Base-by-base conservation (phyloP, 2,329 filamentous ascomycete species). In the Colletotrichum sp. region DNA sequence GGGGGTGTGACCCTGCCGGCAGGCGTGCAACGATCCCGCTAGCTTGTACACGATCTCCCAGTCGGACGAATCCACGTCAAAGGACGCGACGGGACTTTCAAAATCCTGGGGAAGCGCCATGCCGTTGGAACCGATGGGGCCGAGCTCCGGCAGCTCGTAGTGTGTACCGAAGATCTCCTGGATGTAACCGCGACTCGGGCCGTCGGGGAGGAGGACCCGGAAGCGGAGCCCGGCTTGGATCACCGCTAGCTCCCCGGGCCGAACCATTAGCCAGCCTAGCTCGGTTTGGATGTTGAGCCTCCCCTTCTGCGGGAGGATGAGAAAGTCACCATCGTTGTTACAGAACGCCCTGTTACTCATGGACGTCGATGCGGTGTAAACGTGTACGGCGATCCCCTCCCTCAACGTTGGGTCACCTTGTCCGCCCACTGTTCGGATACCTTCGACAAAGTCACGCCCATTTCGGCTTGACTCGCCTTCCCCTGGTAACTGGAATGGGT, bases 161-260 rank as follows among this genome's bases (percentile, higher is more conserved):
- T 90, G 90, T 2, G 88, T 88, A 68, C 92, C 91, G 82, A 92
- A 94, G 28, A 93, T 85, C 81, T 94, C 92, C 48, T 91, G 89
- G 66, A 93, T 90, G 81, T 92, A 79, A 73, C 77, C 93, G 14
- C 91, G 91, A 67, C 90, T 86, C 4, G 90, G 89, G 36, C 89
- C 84, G 5, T 90, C 89, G 26, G 64, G 64, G 0, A 93, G 83
- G 43, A 69, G 62, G 28, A 94, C 88, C n/a, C 89, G 87, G 83
- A 93, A 92, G 34, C 91, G 86, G 63, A 93, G 88, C 30, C 92
- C 92, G 28, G 58, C 58, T 61, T 61, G 58, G 32, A 34, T 21
- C 28, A 61, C 58, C 18, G n/a, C 89, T 70, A 94, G 90, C 81
- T 93, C 91, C 34, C 92, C 92, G 0, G 92, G 92, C 43, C 91